A percentile compares a stretch with the other conserved stretches of the same genome.
phyloP scores from a whole-genome alignment of 2,329 filamentous ascomycete species.

The Fusarium gaditjirri region DNA sequence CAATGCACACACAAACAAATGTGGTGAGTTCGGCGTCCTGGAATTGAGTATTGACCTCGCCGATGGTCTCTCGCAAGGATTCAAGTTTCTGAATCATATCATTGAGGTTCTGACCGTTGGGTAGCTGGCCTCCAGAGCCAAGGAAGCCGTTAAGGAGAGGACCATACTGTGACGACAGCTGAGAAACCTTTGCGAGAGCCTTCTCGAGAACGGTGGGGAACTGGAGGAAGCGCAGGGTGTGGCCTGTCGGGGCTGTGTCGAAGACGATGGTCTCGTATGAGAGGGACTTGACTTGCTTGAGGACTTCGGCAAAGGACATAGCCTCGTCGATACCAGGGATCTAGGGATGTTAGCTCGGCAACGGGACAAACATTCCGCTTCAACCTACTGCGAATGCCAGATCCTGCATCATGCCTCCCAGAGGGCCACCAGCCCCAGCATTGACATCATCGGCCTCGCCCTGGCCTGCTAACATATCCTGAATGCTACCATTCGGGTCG shows the following conservation, averaged over 20 bases:
- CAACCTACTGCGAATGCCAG: constrained; percentile 86
- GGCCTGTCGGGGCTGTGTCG: constrained; percentile 96
- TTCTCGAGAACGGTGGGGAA: constrained; percentile 99
- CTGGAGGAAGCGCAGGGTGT: constrained; percentile 97
- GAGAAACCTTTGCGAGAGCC: constrained; percentile 95
- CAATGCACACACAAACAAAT: constrained; percentile 98
- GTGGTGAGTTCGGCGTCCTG: constrained; percentile 96
- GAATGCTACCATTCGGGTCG: constrained; percentile 96
- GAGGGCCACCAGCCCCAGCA: constrained; percentile 71
- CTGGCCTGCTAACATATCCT: constrained; percentile 85
- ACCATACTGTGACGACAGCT: constrained; percentile 93
- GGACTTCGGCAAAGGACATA: constrained; percentile 99
- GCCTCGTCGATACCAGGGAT: constrained; percentile 99
- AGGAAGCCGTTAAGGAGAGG: constrained; percentile 95
- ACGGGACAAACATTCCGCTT: not conserved
- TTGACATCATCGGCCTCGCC: constrained; percentile 75
- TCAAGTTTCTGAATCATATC: constrained; percentile 97
- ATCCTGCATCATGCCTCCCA: constrained; percentile 99
- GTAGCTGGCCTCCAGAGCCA: constrained; percentile 77
- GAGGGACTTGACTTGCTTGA: constrained; percentile 99
- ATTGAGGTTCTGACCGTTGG: constrained; percentile 91
- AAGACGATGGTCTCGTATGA: constrained; percentile 99
- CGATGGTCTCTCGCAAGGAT: constrained; percentile 89
- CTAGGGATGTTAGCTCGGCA: constrained; percentile 55
- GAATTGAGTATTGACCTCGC: constrained; percentile 97